Percentiles rank a stretch among this genome's conserved stretches.
Evolutionary conservation across 257 asterid species (phyloP).

Genomic region (Solanum pennellii): DNA sequence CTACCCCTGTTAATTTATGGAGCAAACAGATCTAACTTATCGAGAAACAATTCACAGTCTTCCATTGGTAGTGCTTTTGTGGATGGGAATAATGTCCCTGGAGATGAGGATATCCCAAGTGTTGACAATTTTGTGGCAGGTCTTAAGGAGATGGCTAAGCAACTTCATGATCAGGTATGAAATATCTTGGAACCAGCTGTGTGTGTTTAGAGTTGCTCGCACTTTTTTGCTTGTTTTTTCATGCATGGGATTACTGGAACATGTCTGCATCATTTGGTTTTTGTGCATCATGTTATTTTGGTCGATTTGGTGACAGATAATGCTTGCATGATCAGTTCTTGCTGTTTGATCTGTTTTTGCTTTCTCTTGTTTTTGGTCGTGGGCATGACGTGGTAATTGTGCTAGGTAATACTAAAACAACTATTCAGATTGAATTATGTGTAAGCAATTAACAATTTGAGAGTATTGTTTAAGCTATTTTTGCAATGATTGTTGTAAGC

Average conservation of each 20-base stretch:
- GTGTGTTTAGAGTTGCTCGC: not conserved
- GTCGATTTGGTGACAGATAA: not conserved
- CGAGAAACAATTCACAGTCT: constrained; percentile 52
- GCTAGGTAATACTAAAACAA: not conserved
- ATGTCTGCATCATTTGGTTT: not conserved
- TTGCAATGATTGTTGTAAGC: not conserved
- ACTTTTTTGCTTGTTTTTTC: not conserved
- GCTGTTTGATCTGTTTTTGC: not conserved
- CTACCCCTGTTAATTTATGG: constrained; percentile 66
- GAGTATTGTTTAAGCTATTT: not conserved
- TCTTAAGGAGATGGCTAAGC: constrained; percentile 82
- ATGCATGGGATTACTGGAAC: not conserved
- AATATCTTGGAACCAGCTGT: not conserved
- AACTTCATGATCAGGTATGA: constrained; percentile 48
- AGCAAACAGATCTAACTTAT: constrained; percentile 20
- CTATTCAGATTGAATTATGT: not conserved
- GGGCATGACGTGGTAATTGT: not conserved
- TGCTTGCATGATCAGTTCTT: not conserved
- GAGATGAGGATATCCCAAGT: constrained; percentile 85
- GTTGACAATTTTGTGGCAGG: constrained; percentile 95
- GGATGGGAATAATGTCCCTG: constrained; percentile 40
- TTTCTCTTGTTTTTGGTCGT: not conserved
- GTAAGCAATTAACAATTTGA: not conserved
- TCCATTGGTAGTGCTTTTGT: constrained; percentile 45
- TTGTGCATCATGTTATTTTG: not conserved